These are phyloP conservation scores for Petasospora rhodanensis DNA, from an alignment of 1,139 yeast species.

Conservation along the genomic window DNA sequence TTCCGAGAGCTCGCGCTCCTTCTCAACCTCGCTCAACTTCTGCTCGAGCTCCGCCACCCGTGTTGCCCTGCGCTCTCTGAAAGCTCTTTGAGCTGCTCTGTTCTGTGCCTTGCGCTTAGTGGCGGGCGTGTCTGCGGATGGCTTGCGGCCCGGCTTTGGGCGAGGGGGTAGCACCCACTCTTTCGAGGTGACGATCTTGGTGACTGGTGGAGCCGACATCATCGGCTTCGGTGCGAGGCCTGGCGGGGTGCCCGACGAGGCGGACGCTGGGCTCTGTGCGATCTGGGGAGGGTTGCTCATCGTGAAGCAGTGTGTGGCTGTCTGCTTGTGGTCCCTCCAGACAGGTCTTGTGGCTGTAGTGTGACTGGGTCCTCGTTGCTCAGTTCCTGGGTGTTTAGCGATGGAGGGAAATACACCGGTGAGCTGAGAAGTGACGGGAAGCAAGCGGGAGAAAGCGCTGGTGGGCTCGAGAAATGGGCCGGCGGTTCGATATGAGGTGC, in stretches of 20 bases:
- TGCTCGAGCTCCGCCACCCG: constrained; percentile 48
- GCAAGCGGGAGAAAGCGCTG: no score
- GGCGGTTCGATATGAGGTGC: no score
- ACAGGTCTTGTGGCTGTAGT: no score
- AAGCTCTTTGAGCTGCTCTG: constrained; percentile 93
- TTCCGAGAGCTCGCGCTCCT: constrained; percentile 58
- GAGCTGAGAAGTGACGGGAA: no score
- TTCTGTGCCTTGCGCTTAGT: constrained; percentile 87
- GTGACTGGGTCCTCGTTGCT: not conserved
- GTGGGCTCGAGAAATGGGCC: no score
- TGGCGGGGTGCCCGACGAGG: constrained; percentile 7
- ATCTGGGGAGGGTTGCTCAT: constrained; percentile 9
- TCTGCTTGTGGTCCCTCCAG: no score
- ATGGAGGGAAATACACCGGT: no score
- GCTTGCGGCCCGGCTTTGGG: constrained; percentile 88
- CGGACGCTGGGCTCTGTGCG: constrained; percentile 10
- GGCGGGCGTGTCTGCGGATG: constrained; percentile 65
- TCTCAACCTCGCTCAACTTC: constrained; percentile 57
- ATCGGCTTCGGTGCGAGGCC: constrained; percentile 12
- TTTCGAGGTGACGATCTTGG: constrained; percentile 66
- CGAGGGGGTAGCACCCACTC: constrained; percentile 91
- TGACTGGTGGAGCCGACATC: constrained; percentile 11
- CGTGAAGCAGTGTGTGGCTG: not conserved
- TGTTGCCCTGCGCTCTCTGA: constrained; percentile 37
- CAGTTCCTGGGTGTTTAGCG: no score